Percentiles rank a stretch among this genome's conserved stretches.
Evolutionary conservation across 305 asterid species (phyloP).

Genomic region (Fraxinus sp.): DNA sequence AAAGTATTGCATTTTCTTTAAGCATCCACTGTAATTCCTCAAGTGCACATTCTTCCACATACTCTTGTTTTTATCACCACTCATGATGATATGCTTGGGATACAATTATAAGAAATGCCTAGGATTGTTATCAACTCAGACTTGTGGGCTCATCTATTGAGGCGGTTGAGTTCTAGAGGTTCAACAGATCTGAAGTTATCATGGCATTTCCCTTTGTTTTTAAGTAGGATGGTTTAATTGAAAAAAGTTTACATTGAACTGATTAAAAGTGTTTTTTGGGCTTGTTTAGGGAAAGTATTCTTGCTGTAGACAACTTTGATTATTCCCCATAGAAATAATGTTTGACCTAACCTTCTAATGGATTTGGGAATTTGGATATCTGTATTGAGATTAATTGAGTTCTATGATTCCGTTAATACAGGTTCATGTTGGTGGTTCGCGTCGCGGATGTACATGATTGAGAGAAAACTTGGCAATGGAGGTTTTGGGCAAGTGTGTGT

Average conservation of each 20-base stretch:
- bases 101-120: background rate
- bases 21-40: background rate
- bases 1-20: background rate
- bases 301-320: background rate
- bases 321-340: background rate
- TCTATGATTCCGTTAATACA: conserved; percentile 26
- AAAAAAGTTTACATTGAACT: background rate
- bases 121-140: background rate
- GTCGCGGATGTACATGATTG: conserved; percentile 71
- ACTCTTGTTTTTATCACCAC: background rate
- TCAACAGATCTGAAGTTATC: background rate
- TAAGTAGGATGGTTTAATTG: background rate
- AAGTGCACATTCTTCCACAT: background rate
- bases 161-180: background rate
- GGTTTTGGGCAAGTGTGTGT: conserved; percentile 92
- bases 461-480: conserved; percentile 85
- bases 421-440: conserved; percentile 92
- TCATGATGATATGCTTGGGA: background rate
- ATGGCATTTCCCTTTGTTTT: background rate
- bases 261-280: background rate
- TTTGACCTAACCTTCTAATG: background rate
- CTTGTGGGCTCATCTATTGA: background rate
- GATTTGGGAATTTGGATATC: conserved; percentile 2
- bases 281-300: background rate
- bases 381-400: conserved; percentile 3